Evolutionary conservation across 1,284 basidiomycete genomes (phyloP).

Genomic region (Trichosporon sp.): DNA sequence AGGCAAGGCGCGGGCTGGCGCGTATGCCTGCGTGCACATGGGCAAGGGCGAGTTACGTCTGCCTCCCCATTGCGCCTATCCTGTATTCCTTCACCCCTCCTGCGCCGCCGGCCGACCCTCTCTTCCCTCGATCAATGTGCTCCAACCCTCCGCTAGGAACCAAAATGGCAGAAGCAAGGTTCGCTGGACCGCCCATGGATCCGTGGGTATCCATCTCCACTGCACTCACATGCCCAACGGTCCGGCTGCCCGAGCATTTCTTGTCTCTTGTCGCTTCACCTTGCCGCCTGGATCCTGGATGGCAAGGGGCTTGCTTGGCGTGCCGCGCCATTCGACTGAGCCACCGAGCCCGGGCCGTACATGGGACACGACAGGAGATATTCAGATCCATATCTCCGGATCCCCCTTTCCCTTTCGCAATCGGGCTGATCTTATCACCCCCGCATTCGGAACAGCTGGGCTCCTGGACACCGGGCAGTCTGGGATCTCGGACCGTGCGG

Average conservation of each 20-base stretch:
- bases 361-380: neutral
- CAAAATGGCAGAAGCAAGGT: neutral
- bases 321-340: neutral
- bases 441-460: neutral
- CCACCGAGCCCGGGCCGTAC: neutral
- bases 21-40: neutral
- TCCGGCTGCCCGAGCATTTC: neutral
- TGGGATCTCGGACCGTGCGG: neutral
- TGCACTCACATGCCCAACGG: neutral
- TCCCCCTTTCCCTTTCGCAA: neutral
- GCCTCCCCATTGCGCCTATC: neutral
- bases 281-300: neutral
- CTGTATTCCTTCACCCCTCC: neutral
- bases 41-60: neutral
- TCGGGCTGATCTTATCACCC: neutral
- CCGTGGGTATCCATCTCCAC: neutral
- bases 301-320: neutral
- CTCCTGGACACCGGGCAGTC: neutral
- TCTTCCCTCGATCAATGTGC: neutral
- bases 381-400: conserved; percentile 4
- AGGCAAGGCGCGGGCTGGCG: neutral
- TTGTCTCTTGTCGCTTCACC: neutral
- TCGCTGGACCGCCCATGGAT: neutral
- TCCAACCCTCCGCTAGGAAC: neutral
- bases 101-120: neutral